Percentiles rank a stretch among this genome's conserved stretches.
phyloP scores from a whole-genome alignment of 106 monocot species.

The Acorus calamus region DNA sequence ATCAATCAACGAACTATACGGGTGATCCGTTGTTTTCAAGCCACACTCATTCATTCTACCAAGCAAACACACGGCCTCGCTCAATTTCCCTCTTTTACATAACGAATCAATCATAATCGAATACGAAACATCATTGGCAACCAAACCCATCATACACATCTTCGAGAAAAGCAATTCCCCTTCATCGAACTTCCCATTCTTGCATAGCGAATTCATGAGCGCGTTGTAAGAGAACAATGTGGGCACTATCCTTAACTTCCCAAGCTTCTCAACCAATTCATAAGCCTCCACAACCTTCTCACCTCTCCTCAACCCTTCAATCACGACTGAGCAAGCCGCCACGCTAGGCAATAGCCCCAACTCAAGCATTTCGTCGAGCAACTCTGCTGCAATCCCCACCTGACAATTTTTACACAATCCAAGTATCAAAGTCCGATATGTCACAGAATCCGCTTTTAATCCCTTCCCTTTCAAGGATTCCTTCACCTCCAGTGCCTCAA shows the following conservation, averaged over 20 bases:
- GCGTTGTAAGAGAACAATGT: conserved; percentile 89
- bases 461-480: too few species aligned
- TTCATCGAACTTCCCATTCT: conserved; percentile 51
- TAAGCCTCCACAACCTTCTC: conserved; percentile 62
- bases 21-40: conserved; percentile 38
- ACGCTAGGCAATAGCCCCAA: conserved; percentile 55
- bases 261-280: conserved; percentile 41
- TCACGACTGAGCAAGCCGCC: conserved; percentile 47
- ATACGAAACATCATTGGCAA: conserved; percentile 84
- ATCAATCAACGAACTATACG: conserved; percentile 86
- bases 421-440: conserved; percentile 3
- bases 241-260: conserved; percentile 51
- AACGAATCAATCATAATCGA: conserved; percentile 75
- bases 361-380: conserved; percentile 52
- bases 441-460: too few species aligned
- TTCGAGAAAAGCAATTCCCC: conserved; percentile 54
- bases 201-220: conserved; percentile 73
- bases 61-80: conserved; percentile 36
- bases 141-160: conserved; percentile 52
- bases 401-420: conserved; percentile 57
- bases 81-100: conserved; percentile 49
- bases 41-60: conserved; percentile 44
- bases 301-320: conserved; percentile 60
- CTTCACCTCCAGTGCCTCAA: too few species aligned
- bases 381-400: conserved; percentile 24